These are phyloP conservation scores for Neurospora tetrasperma DNA, from an alignment of 495 filamentous ascomycete genomes.

Conservation along the genomic window DNA sequence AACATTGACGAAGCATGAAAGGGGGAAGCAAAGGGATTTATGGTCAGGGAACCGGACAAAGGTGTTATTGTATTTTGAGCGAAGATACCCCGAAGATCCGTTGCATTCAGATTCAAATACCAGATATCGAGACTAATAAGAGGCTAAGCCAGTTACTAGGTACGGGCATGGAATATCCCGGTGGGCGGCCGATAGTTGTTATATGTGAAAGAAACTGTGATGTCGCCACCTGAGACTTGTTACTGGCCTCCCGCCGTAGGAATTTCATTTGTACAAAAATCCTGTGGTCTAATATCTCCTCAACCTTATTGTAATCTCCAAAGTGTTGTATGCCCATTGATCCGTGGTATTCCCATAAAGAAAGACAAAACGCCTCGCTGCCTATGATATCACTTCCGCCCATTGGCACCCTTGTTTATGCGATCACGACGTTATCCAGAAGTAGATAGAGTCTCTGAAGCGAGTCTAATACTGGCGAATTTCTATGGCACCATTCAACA, in stretches of 20 bases:
- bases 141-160: not conserved
- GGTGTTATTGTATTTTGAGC: not conserved
- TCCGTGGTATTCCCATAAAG: not conserved
- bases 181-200: not conserved
- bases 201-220: not conserved
- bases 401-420: not conserved
- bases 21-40: no score
- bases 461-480: not conserved
- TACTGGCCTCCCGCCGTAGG: not conserved
- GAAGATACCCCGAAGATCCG: not conserved
- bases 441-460: not conserved
- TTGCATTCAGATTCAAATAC: not conserved
- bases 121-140: not conserved
- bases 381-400: not conserved
- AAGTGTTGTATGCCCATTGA: not conserved
- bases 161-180: not conserved
- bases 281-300: not conserved
- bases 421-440: not conserved
- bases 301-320: not conserved
- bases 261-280: not conserved
- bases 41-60: not conserved
- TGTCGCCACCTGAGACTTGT: not conserved
- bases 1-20: no score
- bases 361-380: not conserved
- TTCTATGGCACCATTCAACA: constrained; percentile 10